Base-by-base conservation (phyloP, 2,329 filamentous ascomycete genomes). In the Phoma herbarum region DNA sequence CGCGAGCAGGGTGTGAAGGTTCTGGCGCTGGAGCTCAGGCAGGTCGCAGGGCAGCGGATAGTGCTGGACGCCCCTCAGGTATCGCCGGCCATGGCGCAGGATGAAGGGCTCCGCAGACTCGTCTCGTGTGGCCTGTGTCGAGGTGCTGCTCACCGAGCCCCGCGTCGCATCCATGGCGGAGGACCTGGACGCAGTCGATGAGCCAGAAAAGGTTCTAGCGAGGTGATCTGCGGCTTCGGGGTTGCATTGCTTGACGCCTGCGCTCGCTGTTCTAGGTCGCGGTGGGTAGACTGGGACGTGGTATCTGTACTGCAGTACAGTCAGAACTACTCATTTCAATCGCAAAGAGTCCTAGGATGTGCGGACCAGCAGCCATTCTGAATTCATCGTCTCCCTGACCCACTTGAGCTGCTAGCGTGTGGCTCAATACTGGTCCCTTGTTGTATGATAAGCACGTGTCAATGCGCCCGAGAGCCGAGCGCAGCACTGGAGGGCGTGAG, bases 31-130 rank as follows among this genome's bases (percentile, higher is more conserved):
- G 47, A 96, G 85, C 78, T 97, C 93, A 39, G 89, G 82, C 39
- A 97, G 85, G 78, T 97, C 94, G 79, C 90, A 90, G 37, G 94
- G 94, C 2, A 97, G 82, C n/a, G 92, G 92, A 70, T 98, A 97
- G 47, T 64, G 26, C 8, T 86, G 80, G 28, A 91, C 81, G 71
- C 96, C 91, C 72, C 90, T 87, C 63, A 96, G 85, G 78, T 94
- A 97, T 45, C 90, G 90, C 57, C 93, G 90, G 51, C 92, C 92
- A 80, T 95, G 89, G 70, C 90, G 88, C 63, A 88, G 80, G 65
- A 90, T 80, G 69, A 93, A 90, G 8, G 80, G 81, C 65, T 73
- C 72, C 26, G 63, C 63, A 33, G 54, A 42, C 33, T 70, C 69
- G 25, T 73, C 70, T 50, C 70, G 68, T 31, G 66, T 67, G 61